Evolutionary conservation across 176 grass and related monocot genomes (phyloP), one percentile per base, ranked within the genome.

Genomic region (Eragrostis nindensis): DNA sequence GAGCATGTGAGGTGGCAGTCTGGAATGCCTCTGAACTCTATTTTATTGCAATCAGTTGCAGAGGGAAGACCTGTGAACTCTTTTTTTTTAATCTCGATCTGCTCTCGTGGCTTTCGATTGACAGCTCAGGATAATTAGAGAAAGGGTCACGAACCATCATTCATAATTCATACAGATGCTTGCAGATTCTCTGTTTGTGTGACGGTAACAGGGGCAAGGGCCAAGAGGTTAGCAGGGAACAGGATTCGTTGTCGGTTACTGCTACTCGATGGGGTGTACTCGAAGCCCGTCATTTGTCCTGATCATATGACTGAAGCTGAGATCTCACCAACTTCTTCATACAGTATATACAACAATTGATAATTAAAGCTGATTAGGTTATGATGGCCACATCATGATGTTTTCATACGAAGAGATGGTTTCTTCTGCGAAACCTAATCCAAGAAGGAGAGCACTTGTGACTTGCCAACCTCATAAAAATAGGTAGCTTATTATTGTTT

Each of bases 1-100:
- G 32, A 40, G 11, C 62, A 70, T 80, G 69, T 45, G 70, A 61
- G 52, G 30, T 62, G 86, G 75, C 61, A 59, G 29, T 73, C 25
- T 17, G 47, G 41, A 49, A 14, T 1, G 25, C 24, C 32, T 5
- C 40, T n/a, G 5, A 81, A 13, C 78, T 21, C 4, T 69, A 21
- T 50, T 86, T 19, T 47, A 63, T 48, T 24, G 22, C 57, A 61
- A 25, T 12, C 55, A 24, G 55, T 59, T 59, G 55, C 59, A 61
- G 52, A 84, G 3, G 38, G 50, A 62, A 24, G 16, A 42, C 78
- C 65, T 1, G 15, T 11, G n/a, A 72, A 15, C 78, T 41, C 2
- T 22, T 13, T 53, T n/a, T n/a, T n/a, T 62, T 21, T 11, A 14
- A 32, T 78, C 39, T 71, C 44, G 3, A 54, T 47, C 30, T 72